Evolutionary conservation across 805 yeast genomes (phyloP), one percentile per base, ranked within the genome.

Genomic region (Kodamaea fukazawae): DNA sequence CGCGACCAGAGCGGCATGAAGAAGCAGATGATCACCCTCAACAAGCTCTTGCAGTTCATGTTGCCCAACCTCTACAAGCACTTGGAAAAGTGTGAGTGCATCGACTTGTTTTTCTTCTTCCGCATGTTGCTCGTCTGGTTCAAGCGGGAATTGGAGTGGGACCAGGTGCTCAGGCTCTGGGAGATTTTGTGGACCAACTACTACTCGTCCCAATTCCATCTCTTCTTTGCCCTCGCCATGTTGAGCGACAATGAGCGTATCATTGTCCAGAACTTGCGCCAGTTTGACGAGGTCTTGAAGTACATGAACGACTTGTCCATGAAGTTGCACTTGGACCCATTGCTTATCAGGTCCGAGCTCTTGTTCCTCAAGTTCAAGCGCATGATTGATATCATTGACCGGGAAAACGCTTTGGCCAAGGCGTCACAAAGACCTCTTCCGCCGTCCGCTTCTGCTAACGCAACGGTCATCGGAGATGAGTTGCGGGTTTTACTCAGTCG

Each of bases 111-210:
- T 57, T 93, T 93, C 71, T 89, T 90, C 53, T 93, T 93, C 70
- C 71, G 98, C 44, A 91, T 93, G 98, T 65, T 93, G 11, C 68
- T 93, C 29, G 97, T 93, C 2, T 90, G 96, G 96, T 93, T 77
- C 58, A 93, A 93, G 59, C 77, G 99, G 36, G 99, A 93, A 55
- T 83, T 93, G 47, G 75, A 73, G 18, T 86, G 91, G 76, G 77
- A 76, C 34, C 86, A 86, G 40, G 85, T 87, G 1, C 65, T 85
- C 55, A 68, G 76, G 20, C 70, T 91, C n/a, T 91, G 98, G 98
- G 99, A 91, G 55, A 80, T 85, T 3, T 67, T 93, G 34, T 87
- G 93, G 81, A 91, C 98, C 0, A 91, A 91, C 62, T 83, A 67
- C 53, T 81, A 86, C 54, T 77, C 91, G 0, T 81, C 93, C 4